Evolutionary conservation across 2,329 filamentous ascomycete species (phyloP), one percentile per base, ranked within the genome.

Genomic region (Neofusicoccum parvum): DNA sequence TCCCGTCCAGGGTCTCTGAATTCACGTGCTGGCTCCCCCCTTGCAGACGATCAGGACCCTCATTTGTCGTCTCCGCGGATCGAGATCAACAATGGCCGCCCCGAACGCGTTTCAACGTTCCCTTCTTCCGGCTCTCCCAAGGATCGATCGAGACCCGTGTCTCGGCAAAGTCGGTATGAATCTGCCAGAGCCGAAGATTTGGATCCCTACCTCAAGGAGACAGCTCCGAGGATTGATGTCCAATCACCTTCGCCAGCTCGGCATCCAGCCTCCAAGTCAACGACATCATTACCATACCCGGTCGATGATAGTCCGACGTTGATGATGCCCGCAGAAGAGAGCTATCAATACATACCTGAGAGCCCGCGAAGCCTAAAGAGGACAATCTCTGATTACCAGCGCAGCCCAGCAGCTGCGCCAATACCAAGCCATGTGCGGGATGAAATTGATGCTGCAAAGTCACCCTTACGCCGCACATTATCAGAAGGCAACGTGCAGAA

Each of bases 281-380:
- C 56, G 15, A 70, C 69, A 23, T 67, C 73, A 17, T 70, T 82
- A 23, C 80, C 81, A n/a, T 83, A 83, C 68, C 81, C 81, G 2
- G 76, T 79, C 20, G 80, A 82, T 53, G 77, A 81, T 66, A 39
- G 69, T 73, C 12, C 72, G 68, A 66, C 74, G 2, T 27, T 56
- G 14, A 60, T 70, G 66, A 82, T 83, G 79, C 80, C 81, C 15
- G 71, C 77, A 4, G 81, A 82, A 68, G 72, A 76, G 49, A 72
- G 77, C 12, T 78, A 78, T 51, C 80, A 80, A 46, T 79, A 75
- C 62, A 69, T 76, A 27, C 74, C 48, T 3, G 56, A 65, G 45
- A 65, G 64, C 17, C 64, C 54, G 10, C 20, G 27, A 36, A 65
- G 23, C 12, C 54, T 48, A 7, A 58, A 39, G 32, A 36, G 51